phyloP scores from a whole-genome alignment of 805 yeast species.

The Yarrowia sp. region DNA sequence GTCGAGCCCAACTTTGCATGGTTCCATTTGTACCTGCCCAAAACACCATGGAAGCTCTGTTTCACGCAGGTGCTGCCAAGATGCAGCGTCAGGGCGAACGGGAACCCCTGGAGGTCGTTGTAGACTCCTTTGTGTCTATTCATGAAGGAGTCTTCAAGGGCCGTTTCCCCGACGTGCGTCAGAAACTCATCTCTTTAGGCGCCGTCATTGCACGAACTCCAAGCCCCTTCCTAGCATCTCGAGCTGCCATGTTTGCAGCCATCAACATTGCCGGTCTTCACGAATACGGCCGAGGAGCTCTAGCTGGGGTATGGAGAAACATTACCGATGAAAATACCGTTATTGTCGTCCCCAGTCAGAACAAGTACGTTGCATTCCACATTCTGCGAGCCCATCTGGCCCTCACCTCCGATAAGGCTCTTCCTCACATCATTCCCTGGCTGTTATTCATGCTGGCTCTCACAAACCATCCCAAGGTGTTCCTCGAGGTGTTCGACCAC shows the following conservation, averaged over 20 bases:
- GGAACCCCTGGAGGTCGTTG: slow-evolving; percentile 30
- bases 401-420: slow-evolving; percentile 28
- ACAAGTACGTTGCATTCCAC: slow-evolving; percentile 38
- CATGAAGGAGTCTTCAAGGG: slow-evolving; percentile 14
- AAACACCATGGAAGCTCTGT: slow-evolving; percentile 29
- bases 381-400: slow-evolving; percentile 34
- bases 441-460: slow-evolving; percentile 30
- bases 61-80: slow-evolving; percentile 33
- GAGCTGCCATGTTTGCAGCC: slow-evolving; percentile 32
- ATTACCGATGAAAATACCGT: neutral
- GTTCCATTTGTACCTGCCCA: slow-evolving; percentile 21
- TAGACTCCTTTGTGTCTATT: slow-evolving; percentile 17
- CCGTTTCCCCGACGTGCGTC: slow-evolving; percentile 14
- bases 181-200: slow-evolving; percentile 20
- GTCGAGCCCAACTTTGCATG: slow-evolving; percentile 31
- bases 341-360: neutral
- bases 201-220: slow-evolving; percentile 35
- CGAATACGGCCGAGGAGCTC: slow-evolving; percentile 31
- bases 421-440: slow-evolving; percentile 30
- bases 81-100: slow-evolving; percentile 33
- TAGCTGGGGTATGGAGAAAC: slow-evolving; percentile 13
- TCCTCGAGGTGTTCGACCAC: slow-evolving; percentile 24
- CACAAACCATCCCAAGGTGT: slow-evolving; percentile 5
- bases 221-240: slow-evolving; percentile 27
- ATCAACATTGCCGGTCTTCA: slow-evolving; percentile 26